These are phyloP conservation scores for Boletellus sp. DNA, from an alignment of 768 basidiomycete genomes.

Conservation along the genomic window DNA sequence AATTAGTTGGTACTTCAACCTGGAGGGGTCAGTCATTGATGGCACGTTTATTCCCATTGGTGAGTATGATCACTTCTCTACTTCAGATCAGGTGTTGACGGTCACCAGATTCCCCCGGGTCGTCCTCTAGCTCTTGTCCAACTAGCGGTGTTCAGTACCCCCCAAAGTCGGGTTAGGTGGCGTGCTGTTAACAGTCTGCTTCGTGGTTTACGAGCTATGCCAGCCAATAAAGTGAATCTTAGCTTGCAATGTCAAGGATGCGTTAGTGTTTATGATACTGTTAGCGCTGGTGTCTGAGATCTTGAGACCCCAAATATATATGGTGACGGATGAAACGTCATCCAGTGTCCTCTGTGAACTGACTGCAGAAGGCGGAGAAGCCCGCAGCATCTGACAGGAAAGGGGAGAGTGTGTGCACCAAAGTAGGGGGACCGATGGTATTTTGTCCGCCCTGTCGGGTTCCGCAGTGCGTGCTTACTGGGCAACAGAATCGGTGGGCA, in stretches of 20 bases:
- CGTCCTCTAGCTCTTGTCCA: slow-evolving; percentile 44
- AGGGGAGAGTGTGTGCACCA: too few species aligned
- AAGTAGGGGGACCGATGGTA: too few species aligned
- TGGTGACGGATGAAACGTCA: too few species aligned
- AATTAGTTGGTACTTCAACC: slow-evolving; percentile 62
- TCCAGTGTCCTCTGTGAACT: too few species aligned
- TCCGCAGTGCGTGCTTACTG: too few species aligned
- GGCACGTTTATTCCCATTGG: slow-evolving; percentile 59
- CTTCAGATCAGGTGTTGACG: background rate
- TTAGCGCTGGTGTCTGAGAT: background rate
- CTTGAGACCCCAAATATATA: too few species aligned
- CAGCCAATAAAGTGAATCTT: background rate
- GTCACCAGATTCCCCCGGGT: slow-evolving; percentile 44
- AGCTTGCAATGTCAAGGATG: background rate
- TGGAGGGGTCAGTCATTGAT: slow-evolving; percentile 64
- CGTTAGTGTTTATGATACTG: slow-evolving; percentile 30
- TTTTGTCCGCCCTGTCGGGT: too few species aligned
- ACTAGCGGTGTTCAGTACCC: slow-evolving; percentile 59
- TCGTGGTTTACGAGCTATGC: background rate
- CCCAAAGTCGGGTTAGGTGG: slow-evolving; percentile 40
- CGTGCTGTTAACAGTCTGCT: background rate
- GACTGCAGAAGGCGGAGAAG: too few species aligned
- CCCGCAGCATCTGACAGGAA: too few species aligned
- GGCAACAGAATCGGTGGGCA: too few species aligned
- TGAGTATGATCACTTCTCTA: slow-evolving; percentile 28